Percentiles rank a stretch among this genome's conserved stretches.
Conservation (phyloP, 2,329 filamentous ascomycete species). For the Fusarium pseudoanthophilum region DNA sequence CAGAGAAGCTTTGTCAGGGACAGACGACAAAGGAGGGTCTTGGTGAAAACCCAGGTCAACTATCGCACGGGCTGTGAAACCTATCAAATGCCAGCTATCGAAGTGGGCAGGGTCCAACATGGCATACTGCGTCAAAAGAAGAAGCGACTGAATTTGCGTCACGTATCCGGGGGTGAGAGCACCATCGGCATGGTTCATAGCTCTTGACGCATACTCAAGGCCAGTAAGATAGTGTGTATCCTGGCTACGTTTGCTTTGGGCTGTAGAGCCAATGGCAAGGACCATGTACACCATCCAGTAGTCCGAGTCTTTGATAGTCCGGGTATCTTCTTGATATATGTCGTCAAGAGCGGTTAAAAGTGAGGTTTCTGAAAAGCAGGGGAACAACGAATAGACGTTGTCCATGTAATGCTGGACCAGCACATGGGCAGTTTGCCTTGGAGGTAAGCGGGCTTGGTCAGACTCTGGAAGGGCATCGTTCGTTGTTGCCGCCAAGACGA, state of each 20-base stretch:
- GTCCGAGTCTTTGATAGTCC: slow-evolving; percentile 74
- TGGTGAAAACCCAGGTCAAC: slow-evolving; percentile 94
- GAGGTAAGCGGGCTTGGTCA: slow-evolving; percentile 72
- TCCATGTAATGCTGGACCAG: slow-evolving; percentile 86
- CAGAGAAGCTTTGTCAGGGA: slow-evolving; percentile 74
- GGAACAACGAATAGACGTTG: slow-evolving; percentile 82
- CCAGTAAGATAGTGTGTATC: slow-evolving; percentile 70
- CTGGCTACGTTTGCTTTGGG: slow-evolving; percentile 76
- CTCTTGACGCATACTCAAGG: slow-evolving; percentile 67
- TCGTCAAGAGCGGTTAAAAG: slow-evolving; percentile 84
- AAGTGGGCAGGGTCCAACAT: slow-evolving; percentile 92
- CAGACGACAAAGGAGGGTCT: slow-evolving; percentile 79
- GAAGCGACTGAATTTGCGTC: slow-evolving; percentile 85
- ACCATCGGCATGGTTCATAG: slow-evolving; percentile 80
- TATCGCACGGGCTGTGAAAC: slow-evolving; percentile 86
- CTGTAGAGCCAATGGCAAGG: slow-evolving; percentile 81
- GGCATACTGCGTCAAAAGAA: slow-evolving; percentile 88
- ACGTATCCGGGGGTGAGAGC: slow-evolving; percentile 88
- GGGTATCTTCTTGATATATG: slow-evolving; percentile 77
- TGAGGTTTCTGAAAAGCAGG: slow-evolving; percentile 82
- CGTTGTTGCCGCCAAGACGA: slow-evolving; percentile 84
- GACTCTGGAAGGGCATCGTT: slow-evolving; percentile 77
- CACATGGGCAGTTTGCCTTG: slow-evolving; percentile 72
- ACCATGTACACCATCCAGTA: slow-evolving; percentile 92
- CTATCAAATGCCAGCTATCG: slow-evolving; percentile 93